Evolutionary conservation across 2,329 filamentous ascomycete species (phyloP), one percentile per base, ranked within the genome.

Genomic region (Furcasterigmium sp.): DNA sequence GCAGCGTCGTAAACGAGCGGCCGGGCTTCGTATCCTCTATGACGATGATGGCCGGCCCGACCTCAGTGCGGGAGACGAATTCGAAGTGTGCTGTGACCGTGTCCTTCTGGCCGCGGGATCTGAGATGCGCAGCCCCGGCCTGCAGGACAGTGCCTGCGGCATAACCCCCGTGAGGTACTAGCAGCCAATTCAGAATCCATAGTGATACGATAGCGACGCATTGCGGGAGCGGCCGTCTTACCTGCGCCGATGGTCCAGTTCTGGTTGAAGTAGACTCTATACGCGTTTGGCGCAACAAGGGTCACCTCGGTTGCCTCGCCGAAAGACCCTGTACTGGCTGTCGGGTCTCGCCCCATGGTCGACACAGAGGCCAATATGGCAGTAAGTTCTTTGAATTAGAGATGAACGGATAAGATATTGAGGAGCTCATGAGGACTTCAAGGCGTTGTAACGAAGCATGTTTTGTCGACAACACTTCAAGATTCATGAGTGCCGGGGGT

Each of bases 141-240:
- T 56, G 51, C 30, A 71, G 53, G 39, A 74, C 59, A 38, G 65
- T 58, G 14, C 63, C 59, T 5, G 68, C 63, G 2, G 70, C 61
- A 44, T 72, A 74, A 32, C 70, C 70, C 46, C 70, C 70, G 44
- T 74, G 69, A 3, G 70, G 69, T 13, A 73, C 64, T 66, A 38
- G 5, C 14, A 7, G 4, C 3, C 8, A 29, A 42, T 26, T 43
- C 2, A 30, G 20, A 20, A 5, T 29, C 8, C 15, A n/a, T 11
- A n/a, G n/a, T n/a, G n/a, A n/a, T n/a, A n/a, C n/a, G n/a, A n/a
- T n/a, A 18, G n/a, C 4, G n/a, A 14, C 29, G 9, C 11, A 15
- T 23, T 15, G 20, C 17, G n/a, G 14, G 4, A 23, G 2, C 9
- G n/a, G 2, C 9, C 18, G 19, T 23, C 35, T 23, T 13, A 47